Evolutionary conservation across 1,284 basidiomycete species (phyloP), one percentile per base, ranked within the genome.

Genomic region (Sphaerobolus stellatus): DNA sequence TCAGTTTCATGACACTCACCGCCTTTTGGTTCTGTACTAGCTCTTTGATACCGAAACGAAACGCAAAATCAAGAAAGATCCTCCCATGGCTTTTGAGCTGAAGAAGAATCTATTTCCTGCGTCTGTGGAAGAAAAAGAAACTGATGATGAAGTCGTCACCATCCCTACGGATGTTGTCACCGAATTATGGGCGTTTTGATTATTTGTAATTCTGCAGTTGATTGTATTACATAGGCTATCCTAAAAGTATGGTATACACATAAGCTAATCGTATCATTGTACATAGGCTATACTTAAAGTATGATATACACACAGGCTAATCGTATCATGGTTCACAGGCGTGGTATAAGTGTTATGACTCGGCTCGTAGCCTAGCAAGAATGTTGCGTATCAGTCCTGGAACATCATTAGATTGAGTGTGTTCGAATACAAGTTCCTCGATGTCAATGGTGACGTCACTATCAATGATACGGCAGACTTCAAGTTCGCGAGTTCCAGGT

Each of bases 21-120:
- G n/a, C n/a, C n/a, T n/a, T n/a, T n/a, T n/a, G n/a, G n/a, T n/a
- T n/a, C n/a, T 24, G 47, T 48, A 36, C 51, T 65, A 95, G 90
- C 77, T 98, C 30, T 91, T 97, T 61, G 92, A 95, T 49, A 90
- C 90, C 1, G 96, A 98, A 66, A 76, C 79, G 20, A 85, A 83
- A 56, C 78, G 92, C 48, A 89, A 83, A 59, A 86, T 97, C 49
- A 90, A 85, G 68, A 87, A 84, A 63, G 86, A 92, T 52, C 92
- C 94, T 0, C 85, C 90, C 7, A 62, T 79, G 33, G 67, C 69
- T 1, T 55, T 72, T 2, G 65, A 64, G 3, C 29, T 56, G 20
- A 44, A 41, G 20, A 43, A 29, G 16, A 46, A 53, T 25, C 29
- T 54, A n/a, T 60, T 64, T 31, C 48, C 54, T 14, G 24, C 25